phyloP scores from a whole-genome alignment of 164 flowering plant species.

The Annona squamosa region DNA sequence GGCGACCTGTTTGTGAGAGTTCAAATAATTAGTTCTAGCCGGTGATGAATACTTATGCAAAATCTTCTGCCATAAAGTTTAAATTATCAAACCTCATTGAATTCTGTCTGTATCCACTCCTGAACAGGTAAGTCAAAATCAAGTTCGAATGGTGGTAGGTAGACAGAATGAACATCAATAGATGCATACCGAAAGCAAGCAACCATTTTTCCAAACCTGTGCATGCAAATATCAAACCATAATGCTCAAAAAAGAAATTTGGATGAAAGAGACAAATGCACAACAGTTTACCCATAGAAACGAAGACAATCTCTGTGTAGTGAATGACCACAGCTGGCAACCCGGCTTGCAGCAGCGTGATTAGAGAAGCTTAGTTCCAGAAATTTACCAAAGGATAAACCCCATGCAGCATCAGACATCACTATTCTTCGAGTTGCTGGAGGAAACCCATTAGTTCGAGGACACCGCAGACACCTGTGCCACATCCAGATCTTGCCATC shows the following conservation, averaged over 20 bases:
- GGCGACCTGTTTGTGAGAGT: conserved; percentile 45
- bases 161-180: conserved; percentile 86
- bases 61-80: neutral
- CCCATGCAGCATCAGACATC: conserved; percentile 99
- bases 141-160: conserved; percentile 74
- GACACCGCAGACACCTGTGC: conserved; percentile 91
- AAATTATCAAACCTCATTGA: conserved; percentile 43
- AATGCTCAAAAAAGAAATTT: neutral
- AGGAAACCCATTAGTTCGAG: conserved; percentile 74
- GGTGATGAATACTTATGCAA: conserved; percentile 2
- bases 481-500: conserved; percentile 99
- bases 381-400: conserved; percentile 96
- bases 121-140: conserved; percentile 65
- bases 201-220: conserved; percentile 92
- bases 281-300: conserved; percentile 72
- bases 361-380: conserved; percentile 99
- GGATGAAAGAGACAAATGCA: neutral
- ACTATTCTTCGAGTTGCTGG: conserved; percentile 88
- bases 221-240: conserved; percentile 6
- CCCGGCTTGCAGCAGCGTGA: conserved; percentile 99
- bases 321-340: conserved; percentile 98
- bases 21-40: conserved; percentile 8
- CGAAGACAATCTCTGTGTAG: conserved; percentile 96
- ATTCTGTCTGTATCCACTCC: conserved; percentile 80
- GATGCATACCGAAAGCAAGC: conserved; percentile 99